These are phyloP conservation scores for Gyrodon lividus DNA, from an alignment of 768 basidiomycete genomes.

Conservation along the genomic window DNA sequence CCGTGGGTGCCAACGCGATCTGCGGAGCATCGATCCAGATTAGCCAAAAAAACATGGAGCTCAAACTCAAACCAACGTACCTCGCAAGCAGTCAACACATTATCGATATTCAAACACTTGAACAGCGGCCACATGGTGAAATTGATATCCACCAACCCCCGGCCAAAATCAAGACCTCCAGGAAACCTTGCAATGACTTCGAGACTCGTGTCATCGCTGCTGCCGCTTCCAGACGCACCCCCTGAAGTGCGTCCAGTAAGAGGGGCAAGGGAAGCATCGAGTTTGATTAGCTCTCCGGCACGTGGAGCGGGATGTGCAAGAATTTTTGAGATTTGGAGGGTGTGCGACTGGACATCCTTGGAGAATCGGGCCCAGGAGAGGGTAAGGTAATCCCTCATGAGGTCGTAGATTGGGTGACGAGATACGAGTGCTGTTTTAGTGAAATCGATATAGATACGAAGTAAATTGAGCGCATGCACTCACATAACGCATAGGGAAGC, in stretches of 20 bases:
- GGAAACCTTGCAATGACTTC: slow-evolving; percentile 90
- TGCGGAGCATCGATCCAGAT: slow-evolving; percentile 23
- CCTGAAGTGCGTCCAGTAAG: slow-evolving; percentile 42
- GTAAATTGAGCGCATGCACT: slow-evolving; percentile 28
- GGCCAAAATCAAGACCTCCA: slow-evolving; percentile 90
- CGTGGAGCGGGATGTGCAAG: slow-evolving; percentile 85
- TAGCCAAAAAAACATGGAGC: not conserved
- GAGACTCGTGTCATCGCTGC: slow-evolving; percentile 46
- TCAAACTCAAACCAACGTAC: slow-evolving; percentile 34
- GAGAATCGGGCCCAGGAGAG: slow-evolving; percentile 93
- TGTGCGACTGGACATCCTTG: slow-evolving; percentile 92
- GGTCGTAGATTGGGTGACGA: slow-evolving; percentile 89
- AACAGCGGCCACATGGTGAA: slow-evolving; percentile 98
- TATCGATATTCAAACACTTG: slow-evolving; percentile 89
- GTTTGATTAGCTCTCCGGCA: slow-evolving; percentile 80
- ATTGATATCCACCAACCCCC: slow-evolving; percentile 89
- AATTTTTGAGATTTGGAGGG: slow-evolving; percentile 85
- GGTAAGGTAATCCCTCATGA: slow-evolving; percentile 95
- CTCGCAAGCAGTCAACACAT: slow-evolving; percentile 91
- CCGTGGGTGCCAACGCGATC: slow-evolving; percentile 87
- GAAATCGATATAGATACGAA: slow-evolving; percentile 9
- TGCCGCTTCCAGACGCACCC: slow-evolving; percentile 31
- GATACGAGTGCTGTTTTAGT: slow-evolving; percentile 72
- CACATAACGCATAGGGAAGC: slow-evolving; percentile 91
- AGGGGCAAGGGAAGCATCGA: slow-evolving; percentile 74